A percentile compares a stretch with the other conserved stretches of the same genome.
Conservation (phyloP, 495 filamentous ascomycete genomes). For the Astrothelium subdiscretum region DNA sequence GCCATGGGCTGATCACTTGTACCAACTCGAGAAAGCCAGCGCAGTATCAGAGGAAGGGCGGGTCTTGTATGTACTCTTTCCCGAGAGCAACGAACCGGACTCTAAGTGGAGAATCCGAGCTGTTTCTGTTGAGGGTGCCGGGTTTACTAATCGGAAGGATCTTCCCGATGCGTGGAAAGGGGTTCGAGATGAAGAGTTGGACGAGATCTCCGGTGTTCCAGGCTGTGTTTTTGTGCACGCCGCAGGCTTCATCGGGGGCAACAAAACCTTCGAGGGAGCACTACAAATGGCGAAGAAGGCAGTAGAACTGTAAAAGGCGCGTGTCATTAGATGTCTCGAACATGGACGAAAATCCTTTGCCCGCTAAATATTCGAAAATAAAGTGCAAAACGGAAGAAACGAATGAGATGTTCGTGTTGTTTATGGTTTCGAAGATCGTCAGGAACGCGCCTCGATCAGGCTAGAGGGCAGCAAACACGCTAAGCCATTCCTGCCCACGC, state of each 20-base stretch:
- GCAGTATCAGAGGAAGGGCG: conserved; percentile 37
- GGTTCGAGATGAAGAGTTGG: conserved; percentile 71
- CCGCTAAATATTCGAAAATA: too few relatives aligned
- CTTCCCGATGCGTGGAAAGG: conserved; percentile 88
- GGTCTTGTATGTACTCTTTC: conserved; percentile 88
- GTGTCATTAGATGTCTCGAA: too few relatives aligned
- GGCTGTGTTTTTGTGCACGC: conserved; percentile 91
- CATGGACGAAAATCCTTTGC: too few relatives aligned
- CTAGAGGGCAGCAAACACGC: not conserved
- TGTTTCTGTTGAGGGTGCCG: conserved; percentile 65
- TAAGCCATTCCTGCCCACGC: not conserved
- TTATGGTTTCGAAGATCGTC: not conserved
- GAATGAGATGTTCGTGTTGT: not conserved
- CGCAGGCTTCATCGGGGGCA: conserved; percentile 90
- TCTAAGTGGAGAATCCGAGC: conserved; percentile 88
- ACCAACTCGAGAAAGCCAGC: conserved; percentile 60
- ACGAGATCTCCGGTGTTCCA: conserved; percentile 55
- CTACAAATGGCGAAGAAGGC: conserved; percentile 75
- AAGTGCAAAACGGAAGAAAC: too few relatives aligned
- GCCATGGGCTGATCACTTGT: conserved; percentile 95
- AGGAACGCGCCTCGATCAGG: not conserved
- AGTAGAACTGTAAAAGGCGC: too few relatives aligned
- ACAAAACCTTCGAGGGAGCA: conserved; percentile 81
- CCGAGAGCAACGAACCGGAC: conserved; percentile 57
- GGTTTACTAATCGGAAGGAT: conserved; percentile 81